phyloP scores from a whole-genome alignment of 129 eudicot genomes.

The Glebionis coronaria region DNA sequence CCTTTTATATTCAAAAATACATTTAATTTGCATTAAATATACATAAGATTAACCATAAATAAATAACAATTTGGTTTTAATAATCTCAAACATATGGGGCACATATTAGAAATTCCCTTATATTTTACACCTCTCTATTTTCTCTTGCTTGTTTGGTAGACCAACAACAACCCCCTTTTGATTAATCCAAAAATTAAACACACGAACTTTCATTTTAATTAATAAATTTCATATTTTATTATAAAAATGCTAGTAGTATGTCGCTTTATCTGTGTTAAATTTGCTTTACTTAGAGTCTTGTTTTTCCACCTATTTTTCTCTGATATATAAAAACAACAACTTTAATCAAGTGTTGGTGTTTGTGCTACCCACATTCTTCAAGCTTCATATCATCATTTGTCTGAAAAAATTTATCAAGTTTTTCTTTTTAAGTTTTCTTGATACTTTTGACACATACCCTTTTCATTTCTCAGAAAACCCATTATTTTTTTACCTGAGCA shows the following conservation, averaged over 20 bases:
- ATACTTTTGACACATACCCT: slow-evolving; percentile 14
- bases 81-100: no score
- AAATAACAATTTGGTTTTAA: no score
- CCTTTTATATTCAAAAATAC: no score
- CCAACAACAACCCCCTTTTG: slow-evolving; percentile 30
- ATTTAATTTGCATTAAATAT: no score
- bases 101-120: no score
- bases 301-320: slow-evolving; percentile 29
- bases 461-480: slow-evolving; percentile 10
- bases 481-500: slow-evolving; percentile 10
- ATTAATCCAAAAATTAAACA: slow-evolving; percentile 19
- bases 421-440: slow-evolving; percentile 21
- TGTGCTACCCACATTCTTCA: slow-evolving; percentile 38
- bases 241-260: slow-evolving; percentile 18
- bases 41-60: no score
- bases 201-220: slow-evolving; percentile 15
- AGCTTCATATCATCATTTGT: slow-evolving; percentile 45
- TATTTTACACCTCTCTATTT: no score
- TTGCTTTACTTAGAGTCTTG: slow-evolving; percentile 24
- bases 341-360: slow-evolving; percentile 35
- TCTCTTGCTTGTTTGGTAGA: slow-evolving; percentile 28
- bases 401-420: slow-evolving; percentile 20
- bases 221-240: slow-evolving; percentile 20
- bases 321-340: slow-evolving; percentile 22
- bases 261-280: slow-evolving; percentile 26